Evolutionary conservation across 2,329 filamentous ascomycete genomes (phyloP), one percentile per base, ranked within the genome.

Genomic region (Xylariales sp.): DNA sequence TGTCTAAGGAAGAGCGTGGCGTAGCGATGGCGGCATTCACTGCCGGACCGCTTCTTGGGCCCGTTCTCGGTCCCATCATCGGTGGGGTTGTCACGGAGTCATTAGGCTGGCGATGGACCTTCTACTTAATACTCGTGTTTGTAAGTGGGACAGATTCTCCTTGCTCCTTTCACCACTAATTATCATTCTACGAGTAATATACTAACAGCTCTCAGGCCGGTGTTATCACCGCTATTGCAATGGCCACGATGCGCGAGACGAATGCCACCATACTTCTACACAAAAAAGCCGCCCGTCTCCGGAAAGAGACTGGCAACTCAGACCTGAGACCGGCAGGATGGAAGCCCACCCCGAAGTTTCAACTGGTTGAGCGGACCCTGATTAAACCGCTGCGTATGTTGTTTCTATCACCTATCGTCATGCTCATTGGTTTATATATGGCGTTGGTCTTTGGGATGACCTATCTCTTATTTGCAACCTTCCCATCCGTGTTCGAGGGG

Each of bases 161-260:
- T n/a, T n/a, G n/a, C n/a, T n/a, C n/a, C n/a, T n/a, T n/a, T n/a
- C n/a, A n/a, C n/a, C n/a, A n/a, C n/a, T n/a, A n/a, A n/a, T n/a
- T n/a, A n/a, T n/a, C n/a, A n/a, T n/a, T n/a, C n/a, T n/a, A n/a
- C n/a, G n/a, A n/a, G n/a, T n/a, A n/a, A n/a, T n/a, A n/a, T n/a
- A n/a, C n/a, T n/a, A n/a, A n/a, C n/a, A n/a, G n/a, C n/a, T n/a
- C n/a, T 11, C 15, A 39, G 37, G 37, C 29, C 14, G 30, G 29
- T 5, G 37, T 39, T 6, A 21, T 27, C 3, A 27, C 33, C 12
- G n/a, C 32, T 19, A 15, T 33, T 5, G 81, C 54, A 6, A 11
- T 80, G 6, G 54, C 84, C 35, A 69, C 81, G 54, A 72, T 79
- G 2, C 70, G 72, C 38, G 81, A 85, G 51, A 83, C 80, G 4